A percentile compares a stretch with the other conserved stretches of the same genome.
These are phyloP conservation scores for Neoboletus magnificus DNA, from an alignment of 768 basidiomycete genomes.

Conservation along the genomic window DNA sequence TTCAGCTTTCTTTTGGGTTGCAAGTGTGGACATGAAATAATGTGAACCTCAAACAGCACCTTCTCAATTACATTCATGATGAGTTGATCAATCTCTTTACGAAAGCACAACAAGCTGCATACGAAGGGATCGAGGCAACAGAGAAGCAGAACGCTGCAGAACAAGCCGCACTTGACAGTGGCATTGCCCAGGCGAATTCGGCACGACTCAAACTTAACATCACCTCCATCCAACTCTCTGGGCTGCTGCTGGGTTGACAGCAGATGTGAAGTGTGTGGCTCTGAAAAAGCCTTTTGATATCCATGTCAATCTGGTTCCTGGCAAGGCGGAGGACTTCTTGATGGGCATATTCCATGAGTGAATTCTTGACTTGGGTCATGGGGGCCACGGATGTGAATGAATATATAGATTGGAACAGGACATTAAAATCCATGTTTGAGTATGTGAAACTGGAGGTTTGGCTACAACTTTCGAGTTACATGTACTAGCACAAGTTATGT, in stretches of 20 bases:
- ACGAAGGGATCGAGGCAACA: constrained; percentile 1
- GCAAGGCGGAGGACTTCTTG: background rate
- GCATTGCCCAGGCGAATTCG: background rate
- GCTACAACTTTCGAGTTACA: background rate
- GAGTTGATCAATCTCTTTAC: background rate
- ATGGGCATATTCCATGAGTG: background rate
- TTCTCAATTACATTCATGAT: constrained; percentile 6
- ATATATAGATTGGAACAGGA: background rate
- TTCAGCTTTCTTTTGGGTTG: too few species aligned
- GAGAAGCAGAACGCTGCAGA: background rate
- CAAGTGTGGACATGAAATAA: constrained; percentile 1
- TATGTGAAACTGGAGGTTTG: background rate
- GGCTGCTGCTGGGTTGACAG: background rate
- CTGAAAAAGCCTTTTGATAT: background rate
- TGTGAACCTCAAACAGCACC: constrained; percentile 7
- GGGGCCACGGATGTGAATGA: background rate
- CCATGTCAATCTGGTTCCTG: background rate
- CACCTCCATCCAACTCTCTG: constrained; percentile 5
- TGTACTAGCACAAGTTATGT: background rate
- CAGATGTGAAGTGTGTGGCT: background rate
- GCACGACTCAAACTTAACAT: background rate
- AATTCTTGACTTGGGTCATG: background rate
- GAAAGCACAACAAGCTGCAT: background rate
- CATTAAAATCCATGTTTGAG: background rate
- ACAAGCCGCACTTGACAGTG: background rate